A percentile compares a stretch with the other conserved stretches of the same genome.
Conservation (phyloP, 2,329 filamentous ascomycete species). For the Neopestalotiopsis sp. region DNA sequence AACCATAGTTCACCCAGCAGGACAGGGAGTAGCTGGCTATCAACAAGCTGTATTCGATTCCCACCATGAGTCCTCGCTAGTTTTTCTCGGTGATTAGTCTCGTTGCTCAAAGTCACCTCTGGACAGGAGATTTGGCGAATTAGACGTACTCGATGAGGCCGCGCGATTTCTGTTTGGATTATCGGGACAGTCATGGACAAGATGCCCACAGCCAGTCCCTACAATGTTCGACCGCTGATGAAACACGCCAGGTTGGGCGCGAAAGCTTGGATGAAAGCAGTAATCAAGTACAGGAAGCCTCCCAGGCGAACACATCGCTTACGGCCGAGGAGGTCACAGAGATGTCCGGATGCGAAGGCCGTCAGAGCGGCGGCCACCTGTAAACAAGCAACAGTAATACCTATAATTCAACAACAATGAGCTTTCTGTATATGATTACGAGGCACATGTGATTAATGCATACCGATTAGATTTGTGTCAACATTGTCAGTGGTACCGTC, state of each 20-base stretch:
- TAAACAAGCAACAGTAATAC: conserved; percentile 2
- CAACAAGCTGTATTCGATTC: background rate
- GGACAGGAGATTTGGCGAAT: no score
- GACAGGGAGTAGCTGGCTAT: conserved; percentile 1
- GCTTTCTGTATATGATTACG: no score
- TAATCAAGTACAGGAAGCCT: background rate
- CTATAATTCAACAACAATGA: background rate
- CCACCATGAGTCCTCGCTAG: background rate
- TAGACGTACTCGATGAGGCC: background rate
- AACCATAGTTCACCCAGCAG: conserved; percentile 4
- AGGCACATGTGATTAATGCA: no score
- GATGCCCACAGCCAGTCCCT: background rate
- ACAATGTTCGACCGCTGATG: background rate
- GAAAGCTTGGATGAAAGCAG: conserved; percentile 1
- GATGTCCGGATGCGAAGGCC: background rate
- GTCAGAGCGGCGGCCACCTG: background rate
- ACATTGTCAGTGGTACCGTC: background rate
- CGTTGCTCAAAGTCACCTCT: no score
- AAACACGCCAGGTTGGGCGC: background rate
- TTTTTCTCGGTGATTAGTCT: no score
- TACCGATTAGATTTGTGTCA: no score
- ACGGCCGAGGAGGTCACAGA: conserved; percentile 2
- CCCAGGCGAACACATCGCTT: background rate
- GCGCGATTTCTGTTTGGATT: conserved; percentile 4
- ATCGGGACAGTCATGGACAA: conserved; percentile 5